Conservation (phyloP, 345 rosid genomes). For the Eucalyptus sp. region DNA sequence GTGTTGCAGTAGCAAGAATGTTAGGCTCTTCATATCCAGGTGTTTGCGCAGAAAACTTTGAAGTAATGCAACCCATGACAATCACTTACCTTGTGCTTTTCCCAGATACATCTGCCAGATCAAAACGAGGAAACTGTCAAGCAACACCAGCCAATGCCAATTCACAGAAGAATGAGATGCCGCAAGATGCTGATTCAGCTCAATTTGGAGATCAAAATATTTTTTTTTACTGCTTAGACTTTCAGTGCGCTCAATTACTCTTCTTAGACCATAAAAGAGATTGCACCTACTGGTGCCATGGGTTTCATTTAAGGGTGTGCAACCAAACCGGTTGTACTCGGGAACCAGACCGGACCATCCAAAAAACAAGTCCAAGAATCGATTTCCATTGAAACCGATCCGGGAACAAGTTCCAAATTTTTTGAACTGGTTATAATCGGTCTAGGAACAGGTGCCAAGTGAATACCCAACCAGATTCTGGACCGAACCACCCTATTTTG, state of each 20-base stretch:
- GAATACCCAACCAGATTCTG: too few species aligned
- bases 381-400: too few species aligned
- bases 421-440: too few species aligned
- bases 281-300: background rate
- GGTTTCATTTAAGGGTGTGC: background rate
- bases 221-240: background rate
- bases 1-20: constrained; percentile 63
- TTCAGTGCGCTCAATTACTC: background rate
- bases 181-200: background rate
- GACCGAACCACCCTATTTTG: too few species aligned
- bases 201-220: background rate
- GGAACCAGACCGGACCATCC: accelerated
- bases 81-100: background rate
- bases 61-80: constrained; percentile 35
- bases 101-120: background rate
- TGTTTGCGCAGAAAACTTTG: constrained; percentile 11
- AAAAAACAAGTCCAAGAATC: too few species aligned
- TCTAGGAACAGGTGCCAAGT: accelerated
- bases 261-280: background rate
- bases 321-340: too few species aligned
- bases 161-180: background rate
- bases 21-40: constrained; percentile 57
- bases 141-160: background rate
- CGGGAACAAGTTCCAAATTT: too few species aligned
- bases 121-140: background rate